Base-by-base conservation (phyloP, 2,329 filamentous ascomycete species). In the Paraphoma sp. region DNA sequence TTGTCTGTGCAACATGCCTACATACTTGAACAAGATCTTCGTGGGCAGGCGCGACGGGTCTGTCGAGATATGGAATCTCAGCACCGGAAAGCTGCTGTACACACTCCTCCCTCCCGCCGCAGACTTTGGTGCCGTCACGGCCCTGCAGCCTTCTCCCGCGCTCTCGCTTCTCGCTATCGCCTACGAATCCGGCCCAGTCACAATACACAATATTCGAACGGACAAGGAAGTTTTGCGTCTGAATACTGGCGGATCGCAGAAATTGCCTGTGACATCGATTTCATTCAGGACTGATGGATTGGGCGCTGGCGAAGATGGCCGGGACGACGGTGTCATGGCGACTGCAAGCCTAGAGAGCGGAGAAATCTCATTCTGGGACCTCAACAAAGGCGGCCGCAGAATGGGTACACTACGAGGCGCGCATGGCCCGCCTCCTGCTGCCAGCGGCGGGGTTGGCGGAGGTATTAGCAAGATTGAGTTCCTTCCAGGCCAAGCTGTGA, bases 61-160 rank as follows among this genome's bases (percentile, higher is more conserved):
- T 76, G 89, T 97, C 8, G 95, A 99, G 72, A 96, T 99, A 48
- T 99, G 95, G 94, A 99, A 99, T 72, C 82, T 99, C 58, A 96
- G 90, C 73, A 97, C 92, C 3, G 93, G 84, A 46, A 97, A 96
- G 76, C 83, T 97, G 51, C 87, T 99, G 29, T 96, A 97, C 76
- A 96, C 93, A 1, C 89, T 99, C 49, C 81, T 95, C 12, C 91
- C 95, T 0, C 88, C 91, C 0, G 85, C 86, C 8, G 82, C 88
- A 2, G 84, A 88, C 50, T 89, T 86, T 65, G 94, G 93, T 45
- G 83, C 90, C 12, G 91, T 98, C n/a, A 96, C 92, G 6, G 92
- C 92, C 42, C 81, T 99, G 48, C 87, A 96, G 64, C 89, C 94
- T 0, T 90, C 91, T 1, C 91, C 94, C 0, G 93, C 90, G 0